These are phyloP conservation scores for Penicillium dipodomyicola DNA, from an alignment of 495 filamentous ascomycete genomes.

Conservation along the genomic window DNA sequence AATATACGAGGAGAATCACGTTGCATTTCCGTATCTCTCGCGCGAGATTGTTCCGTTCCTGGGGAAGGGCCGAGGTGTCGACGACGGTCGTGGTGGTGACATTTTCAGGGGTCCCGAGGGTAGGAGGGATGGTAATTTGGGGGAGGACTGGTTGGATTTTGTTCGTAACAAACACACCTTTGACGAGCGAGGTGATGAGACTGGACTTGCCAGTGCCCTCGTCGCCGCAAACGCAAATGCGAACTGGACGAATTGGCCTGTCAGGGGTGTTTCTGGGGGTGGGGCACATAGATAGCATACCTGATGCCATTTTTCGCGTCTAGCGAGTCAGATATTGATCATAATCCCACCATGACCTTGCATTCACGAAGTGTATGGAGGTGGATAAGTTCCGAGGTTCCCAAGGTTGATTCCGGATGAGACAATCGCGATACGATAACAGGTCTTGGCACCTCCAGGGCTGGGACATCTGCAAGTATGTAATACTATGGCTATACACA, in stretches of 20 bases:
- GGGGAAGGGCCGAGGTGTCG: slow-evolving; percentile 92
- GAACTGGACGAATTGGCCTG: slow-evolving; percentile 52
- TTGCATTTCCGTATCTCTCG: slow-evolving; percentile 96
- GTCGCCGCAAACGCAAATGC: slow-evolving; percentile 95
- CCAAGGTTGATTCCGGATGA: background rate
- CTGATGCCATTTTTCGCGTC: slow-evolving; percentile 35
- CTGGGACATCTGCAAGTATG: background rate
- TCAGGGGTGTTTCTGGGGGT: slow-evolving; percentile 15
- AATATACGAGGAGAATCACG: slow-evolving; percentile 95
- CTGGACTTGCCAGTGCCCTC: slow-evolving; percentile 65
- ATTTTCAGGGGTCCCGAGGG: slow-evolving; percentile 85
- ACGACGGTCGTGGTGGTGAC: slow-evolving; percentile 93
- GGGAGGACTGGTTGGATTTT: slow-evolving; percentile 94
- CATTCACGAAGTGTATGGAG: background rate
- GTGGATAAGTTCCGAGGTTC: slow-evolving; percentile 1
- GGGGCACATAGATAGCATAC: slow-evolving; percentile 16
- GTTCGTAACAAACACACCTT: slow-evolving; percentile 87
- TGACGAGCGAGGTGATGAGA: slow-evolving; percentile 67
- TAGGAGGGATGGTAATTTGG: slow-evolving; percentile 88
- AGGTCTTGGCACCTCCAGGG: slow-evolving; percentile 2
- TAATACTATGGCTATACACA: background rate
- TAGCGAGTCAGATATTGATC: slow-evolving; percentile 1
- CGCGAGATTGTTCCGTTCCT: slow-evolving; percentile 81
- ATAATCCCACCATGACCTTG: slow-evolving; percentile 1
- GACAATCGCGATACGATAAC: slow-evolving; percentile 10